Evolutionary conservation across 2,329 filamentous ascomycete genomes (phyloP).

Genomic region (Fusarium mundagurra): DNA sequence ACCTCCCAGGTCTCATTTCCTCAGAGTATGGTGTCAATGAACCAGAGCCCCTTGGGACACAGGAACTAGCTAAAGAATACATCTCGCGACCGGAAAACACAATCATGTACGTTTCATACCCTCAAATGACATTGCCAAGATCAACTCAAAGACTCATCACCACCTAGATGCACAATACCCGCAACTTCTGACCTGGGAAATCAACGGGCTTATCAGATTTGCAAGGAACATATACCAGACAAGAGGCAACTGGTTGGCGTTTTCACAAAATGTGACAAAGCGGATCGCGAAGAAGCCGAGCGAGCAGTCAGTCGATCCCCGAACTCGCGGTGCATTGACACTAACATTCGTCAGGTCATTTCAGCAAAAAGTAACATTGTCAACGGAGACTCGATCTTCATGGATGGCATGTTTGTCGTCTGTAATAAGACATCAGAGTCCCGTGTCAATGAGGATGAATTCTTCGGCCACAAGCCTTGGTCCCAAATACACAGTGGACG

Average conservation of each 20-base stretch:
- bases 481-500: not conserved
- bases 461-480: not conserved
- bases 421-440: not conserved
- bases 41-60: not conserved
- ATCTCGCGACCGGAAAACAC: not conserved
- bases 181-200: not conserved
- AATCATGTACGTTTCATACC: not conserved
- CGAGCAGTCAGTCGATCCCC: not conserved
- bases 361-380: not conserved
- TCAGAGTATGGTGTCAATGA: not conserved
- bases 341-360: not conserved
- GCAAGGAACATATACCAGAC: not conserved
- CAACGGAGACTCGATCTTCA: not conserved
- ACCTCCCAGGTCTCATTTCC: not conserved
- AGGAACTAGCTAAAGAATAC: not conserved
- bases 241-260: not conserved
- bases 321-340: not conserved
- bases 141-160: not conserved
- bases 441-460: not conserved
- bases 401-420: not conserved
- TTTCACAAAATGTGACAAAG: not conserved
- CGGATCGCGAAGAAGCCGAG: not conserved
- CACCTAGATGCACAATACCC: not conserved
- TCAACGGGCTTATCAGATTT: not conserved
- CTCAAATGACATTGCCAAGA: not conserved